Evolutionary conservation across 208 protist species (phyloP), one percentile per base, ranked within the genome.

Genomic region (Porcisia deanei): DNA sequence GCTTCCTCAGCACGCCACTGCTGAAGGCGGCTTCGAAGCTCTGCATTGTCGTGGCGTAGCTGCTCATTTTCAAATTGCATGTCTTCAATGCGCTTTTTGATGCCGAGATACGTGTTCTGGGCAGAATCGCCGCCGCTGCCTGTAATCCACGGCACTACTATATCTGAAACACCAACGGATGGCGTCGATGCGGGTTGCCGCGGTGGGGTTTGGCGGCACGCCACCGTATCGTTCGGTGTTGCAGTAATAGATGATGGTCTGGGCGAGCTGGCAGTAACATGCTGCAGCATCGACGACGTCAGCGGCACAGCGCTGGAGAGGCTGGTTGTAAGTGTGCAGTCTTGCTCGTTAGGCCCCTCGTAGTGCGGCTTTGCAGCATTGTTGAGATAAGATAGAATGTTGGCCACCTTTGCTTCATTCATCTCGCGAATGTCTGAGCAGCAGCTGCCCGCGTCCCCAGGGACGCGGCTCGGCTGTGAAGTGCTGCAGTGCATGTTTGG

Each of bases 381-480:
- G 22, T 97, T 88, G 3, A 97, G 84, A 74, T 97, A 97, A 47
- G 89, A 85, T 25, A 97, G 83, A 43, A 97, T 95, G 74, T 95
- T 93, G 10, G 87, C 85, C 30, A 94, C 94, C 70, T 94, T 97
- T 30, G 90, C 90, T 37, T 96, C 90, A 71, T 97, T 97, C 43
- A 97, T 88, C 77, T 97, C 89, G 3, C 88, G 87, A n/a, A 97
- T 76, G 63, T 95, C 91, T 22, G 93, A 94, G 75, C 86, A 89
- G 52, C 80, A 82, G 77, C 89, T 95, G 18, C 73, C 80, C 0
- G 64, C 43, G 60, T 66, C 73, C 2, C 55, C 43, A n/a, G 41
- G 43, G 41, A 59, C 34, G 18, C 41, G 22, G 25, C 53, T 71
- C 68, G 67, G 75, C 63, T 67, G 63, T 43, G 63, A 67, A n/a